Conservation (phyloP, 345 rosid species). For the Excoecaria agallocha region DNA sequence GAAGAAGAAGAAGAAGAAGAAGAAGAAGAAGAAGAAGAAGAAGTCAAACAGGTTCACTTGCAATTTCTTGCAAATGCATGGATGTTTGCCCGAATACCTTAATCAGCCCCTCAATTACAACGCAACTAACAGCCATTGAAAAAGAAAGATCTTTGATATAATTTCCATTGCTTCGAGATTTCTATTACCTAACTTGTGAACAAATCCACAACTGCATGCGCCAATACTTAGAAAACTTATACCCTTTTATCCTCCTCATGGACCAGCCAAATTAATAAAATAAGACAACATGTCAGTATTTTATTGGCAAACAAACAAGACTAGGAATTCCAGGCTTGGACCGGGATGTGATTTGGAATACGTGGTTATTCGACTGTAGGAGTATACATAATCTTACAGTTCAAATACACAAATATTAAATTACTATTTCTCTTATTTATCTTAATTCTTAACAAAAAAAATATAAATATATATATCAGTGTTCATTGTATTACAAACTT, state of each 20-base stretch:
- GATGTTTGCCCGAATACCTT: neutral
- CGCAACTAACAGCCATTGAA: neutral
- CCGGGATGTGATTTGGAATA: too few species aligned
- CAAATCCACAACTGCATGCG: neutral
- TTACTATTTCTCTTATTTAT: too few species aligned
- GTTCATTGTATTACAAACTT: too few species aligned
- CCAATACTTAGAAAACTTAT: neutral
- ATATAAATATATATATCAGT: too few species aligned
- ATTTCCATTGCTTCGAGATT: neutral
- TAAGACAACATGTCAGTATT: neutral
- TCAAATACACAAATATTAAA: too few species aligned
- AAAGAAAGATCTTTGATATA: neutral
- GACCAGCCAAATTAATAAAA: neutral
- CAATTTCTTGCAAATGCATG: neutral
- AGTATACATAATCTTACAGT: too few species aligned
- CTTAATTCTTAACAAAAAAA: too few species aligned
- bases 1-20: too few species aligned
- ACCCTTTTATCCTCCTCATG: neutral
- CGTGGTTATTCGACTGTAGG: too few species aligned
- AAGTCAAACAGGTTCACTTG: slow-evolving; percentile 1
- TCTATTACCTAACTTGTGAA: slow-evolving; percentile 8
- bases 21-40: neutral
- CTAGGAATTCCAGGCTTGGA: neutral
- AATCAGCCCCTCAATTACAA: neutral
- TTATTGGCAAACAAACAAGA: slow-evolving; percentile 1